These are phyloP conservation scores for Nephromyces sp. DNA, from an alignment of 169 alveolate species.

Conservation along the genomic window DNA sequence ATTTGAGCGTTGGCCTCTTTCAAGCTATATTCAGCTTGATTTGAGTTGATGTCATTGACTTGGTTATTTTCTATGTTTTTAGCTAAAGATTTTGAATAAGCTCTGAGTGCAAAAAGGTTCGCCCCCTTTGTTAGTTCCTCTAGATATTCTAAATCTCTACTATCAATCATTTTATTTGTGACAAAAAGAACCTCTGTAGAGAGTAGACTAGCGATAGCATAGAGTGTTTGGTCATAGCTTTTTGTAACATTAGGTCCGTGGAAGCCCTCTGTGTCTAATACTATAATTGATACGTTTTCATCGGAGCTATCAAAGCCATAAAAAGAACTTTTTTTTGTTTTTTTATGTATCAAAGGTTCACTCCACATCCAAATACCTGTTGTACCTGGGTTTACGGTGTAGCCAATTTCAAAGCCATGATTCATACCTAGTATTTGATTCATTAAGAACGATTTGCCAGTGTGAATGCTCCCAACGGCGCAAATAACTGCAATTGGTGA, in stretches of 20 bases:
- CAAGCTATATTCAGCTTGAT: background rate
- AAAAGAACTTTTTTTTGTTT: background rate
- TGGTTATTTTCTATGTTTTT: background rate
- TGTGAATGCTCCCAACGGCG: constrained; percentile 56
- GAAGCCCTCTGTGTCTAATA: constrained; percentile 34
- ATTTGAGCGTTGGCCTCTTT: background rate
- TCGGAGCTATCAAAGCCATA: background rate
- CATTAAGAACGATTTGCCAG: constrained; percentile 56
- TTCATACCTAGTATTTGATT: constrained; percentile 21
- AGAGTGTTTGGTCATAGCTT: constrained; percentile 21
- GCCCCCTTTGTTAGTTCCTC: constrained; percentile 32
- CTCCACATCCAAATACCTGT: constrained; percentile 14
- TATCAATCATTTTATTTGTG: constrained; percentile 25
- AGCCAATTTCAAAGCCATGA: constrained; percentile 18
- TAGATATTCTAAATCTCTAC: constrained; percentile 3
- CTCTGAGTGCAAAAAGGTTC: constrained; percentile 22
- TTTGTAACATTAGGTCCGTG: constrained; percentile 27
- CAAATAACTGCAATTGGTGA: constrained; percentile 58
- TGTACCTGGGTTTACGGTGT: constrained; percentile 28
- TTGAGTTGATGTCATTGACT: too few species aligned
- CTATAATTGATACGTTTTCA: constrained; percentile 6
- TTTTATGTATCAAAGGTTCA: constrained; percentile 9
- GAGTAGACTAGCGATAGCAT: constrained; percentile 21
- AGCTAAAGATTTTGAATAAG: constrained; percentile 17
- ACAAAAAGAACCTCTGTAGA: constrained; percentile 12